Base-by-base conservation (phyloP, 2,329 filamentous ascomycete genomes). In the Rutstroemia sp. region DNA sequence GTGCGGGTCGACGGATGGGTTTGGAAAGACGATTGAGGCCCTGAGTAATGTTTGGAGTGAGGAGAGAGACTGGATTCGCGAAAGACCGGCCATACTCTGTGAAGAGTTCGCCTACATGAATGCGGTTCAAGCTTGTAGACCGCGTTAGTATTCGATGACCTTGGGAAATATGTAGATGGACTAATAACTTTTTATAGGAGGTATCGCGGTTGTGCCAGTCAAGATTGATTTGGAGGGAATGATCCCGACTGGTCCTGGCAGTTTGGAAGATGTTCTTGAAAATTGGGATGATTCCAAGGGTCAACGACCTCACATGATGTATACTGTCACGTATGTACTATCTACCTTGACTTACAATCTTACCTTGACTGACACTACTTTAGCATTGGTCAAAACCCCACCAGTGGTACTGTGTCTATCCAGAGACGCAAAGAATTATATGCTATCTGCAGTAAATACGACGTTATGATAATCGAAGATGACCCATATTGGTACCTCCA, bases 401-500 rank as follows among this genome's bases (percentile, higher is more conserved):
- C 90, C 0, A 86, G 88, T 30, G 85, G 87, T 34, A 83, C 88
- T 2, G 76, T 95, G 2, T 85, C 87, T 2, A 70, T 94, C 9
- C 74, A 86, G 65, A 83, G 92, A 42, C 82, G 89, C 55, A 87
- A 82, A 65, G 84, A 91, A 52, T 79, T 96, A 27, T 96, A 96
- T 69, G 81, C 79, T 18, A 70, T 96, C 14, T 94, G 88, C 72
- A 84, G 84, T 69, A 81, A 86, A 69, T 95, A 90, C 73, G 91
- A 96, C 71, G 81, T 96, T 61, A 81, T 96, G 66, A 96, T 96
- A 62, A 75, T 95, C 60, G 92, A 97, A 71, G 92, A 97, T 66
- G 92, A 96, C 61, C 92, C 92, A 5, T 96, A 96, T 75, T 96
- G 90, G 89, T 92, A 94, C 71, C 78, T 97, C 8, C 92, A 96